Evolutionary conservation across 73 alveolate species (phyloP).

Genomic region (Blepharisma japonicum): DNA sequence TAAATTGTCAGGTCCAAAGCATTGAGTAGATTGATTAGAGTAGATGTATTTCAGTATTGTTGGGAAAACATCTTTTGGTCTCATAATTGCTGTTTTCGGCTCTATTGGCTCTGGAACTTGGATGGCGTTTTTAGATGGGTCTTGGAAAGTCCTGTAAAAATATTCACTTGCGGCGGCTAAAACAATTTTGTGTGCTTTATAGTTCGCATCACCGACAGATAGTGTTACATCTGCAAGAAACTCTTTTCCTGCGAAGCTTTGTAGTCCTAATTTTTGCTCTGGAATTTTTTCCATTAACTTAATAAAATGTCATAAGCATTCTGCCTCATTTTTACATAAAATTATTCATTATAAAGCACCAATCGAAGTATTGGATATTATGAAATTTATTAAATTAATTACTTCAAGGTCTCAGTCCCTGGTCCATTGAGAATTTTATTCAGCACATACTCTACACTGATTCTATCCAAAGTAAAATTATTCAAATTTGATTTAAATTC

Average conservation of each 20-base stretch:
- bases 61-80: slow-evolving; percentile 8
- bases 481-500: too few species aligned
- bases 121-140: neutral
- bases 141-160: slow-evolving; percentile 2
- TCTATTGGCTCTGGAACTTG: slow-evolving; percentile 7
- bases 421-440: too few species aligned
- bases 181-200: slow-evolving; percentile 26
- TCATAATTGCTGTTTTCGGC: neutral
- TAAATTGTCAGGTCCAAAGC: neutral
- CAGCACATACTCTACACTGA: too few species aligned
- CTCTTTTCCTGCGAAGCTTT: neutral
- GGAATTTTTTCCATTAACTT: too few species aligned
- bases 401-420: too few species aligned
- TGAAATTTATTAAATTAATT: too few species aligned
- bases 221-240: slow-evolving; percentile 17
- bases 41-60: neutral
- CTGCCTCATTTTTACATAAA: too few species aligned
- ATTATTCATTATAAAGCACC: too few species aligned
- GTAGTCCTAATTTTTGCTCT: neutral
- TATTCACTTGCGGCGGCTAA: slow-evolving; percentile 24
- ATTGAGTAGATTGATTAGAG: neutral
- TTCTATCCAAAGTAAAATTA: too few species aligned
- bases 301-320: too few species aligned
- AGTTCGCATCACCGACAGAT: neutral
- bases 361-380: too few species aligned